Conservation (phyloP, 2,329 filamentous ascomycete species). For the Penicillium sp. region DNA sequence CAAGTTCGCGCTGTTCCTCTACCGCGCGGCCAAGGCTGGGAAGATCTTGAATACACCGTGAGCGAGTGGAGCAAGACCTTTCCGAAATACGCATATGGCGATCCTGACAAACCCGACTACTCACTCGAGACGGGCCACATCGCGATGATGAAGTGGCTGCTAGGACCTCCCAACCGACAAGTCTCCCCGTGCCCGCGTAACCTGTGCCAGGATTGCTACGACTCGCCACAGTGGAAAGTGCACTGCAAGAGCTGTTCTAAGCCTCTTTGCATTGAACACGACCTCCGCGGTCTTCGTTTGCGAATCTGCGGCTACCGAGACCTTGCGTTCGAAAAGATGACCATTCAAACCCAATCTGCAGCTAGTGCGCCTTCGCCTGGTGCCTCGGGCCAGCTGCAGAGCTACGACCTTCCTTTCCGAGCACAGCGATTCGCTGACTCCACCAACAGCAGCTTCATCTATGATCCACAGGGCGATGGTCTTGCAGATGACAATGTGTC, state of each 20-base stretch:
- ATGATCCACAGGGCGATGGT: constrained; percentile 28
- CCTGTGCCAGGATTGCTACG: constrained; percentile 54
- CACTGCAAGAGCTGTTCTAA: constrained; percentile 53
- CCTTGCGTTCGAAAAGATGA: constrained; percentile 46
- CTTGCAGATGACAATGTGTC: constrained; percentile 21
- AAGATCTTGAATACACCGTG: constrained; percentile 49
- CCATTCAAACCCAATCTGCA: constrained; percentile 31
- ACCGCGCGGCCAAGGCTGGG: constrained; percentile 50
- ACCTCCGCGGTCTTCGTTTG: constrained; percentile 52
- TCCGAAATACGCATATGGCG: constrained; percentile 38
- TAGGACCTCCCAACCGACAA: constrained; percentile 44
- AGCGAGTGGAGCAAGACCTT: constrained; percentile 40
- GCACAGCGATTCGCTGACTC: constrained; percentile 29
- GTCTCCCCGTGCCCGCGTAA: constrained; percentile 50
- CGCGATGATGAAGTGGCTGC: constrained; percentile 44
- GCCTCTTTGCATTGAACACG: constrained; percentile 55
- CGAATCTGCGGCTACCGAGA: constrained; percentile 55
- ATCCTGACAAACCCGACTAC: constrained; percentile 37
- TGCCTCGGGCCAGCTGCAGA: constrained; percentile 13
- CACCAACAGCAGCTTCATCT: constrained; percentile 33
- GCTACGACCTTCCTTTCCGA: constrained; percentile 28
- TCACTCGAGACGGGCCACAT: constrained; percentile 37
- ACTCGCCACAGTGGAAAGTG: constrained; percentile 55
- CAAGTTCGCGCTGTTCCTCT: constrained; percentile 53
- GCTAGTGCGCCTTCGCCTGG: constrained; percentile 15